A percentile compares a stretch with the other conserved stretches of the same genome.
Evolutionary conservation across 2,329 filamentous ascomycete species (phyloP).

Genomic region (Cladosporium phlei): DNA sequence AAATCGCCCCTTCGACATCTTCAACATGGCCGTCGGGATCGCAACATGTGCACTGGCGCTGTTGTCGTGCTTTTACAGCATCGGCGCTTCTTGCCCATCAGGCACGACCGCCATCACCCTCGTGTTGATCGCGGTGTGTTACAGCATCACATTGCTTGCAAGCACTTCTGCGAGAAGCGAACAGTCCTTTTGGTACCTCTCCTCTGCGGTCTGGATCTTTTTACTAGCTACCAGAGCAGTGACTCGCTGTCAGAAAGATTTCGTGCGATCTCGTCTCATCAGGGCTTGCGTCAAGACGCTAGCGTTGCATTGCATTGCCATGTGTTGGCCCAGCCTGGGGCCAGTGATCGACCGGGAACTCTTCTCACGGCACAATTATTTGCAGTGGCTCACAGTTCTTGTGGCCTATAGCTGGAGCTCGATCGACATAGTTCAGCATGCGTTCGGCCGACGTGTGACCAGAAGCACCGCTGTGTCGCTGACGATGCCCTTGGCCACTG

Average conservation of each 20-base stretch:
- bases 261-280: neutral
- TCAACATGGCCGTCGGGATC: neutral
- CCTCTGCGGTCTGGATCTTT: neutral
- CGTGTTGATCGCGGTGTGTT: neutral
- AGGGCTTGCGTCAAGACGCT: neutral
- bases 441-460: neutral
- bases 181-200: neutral
- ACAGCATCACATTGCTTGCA: neutral
- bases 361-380: neutral
- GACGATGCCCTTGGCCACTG: neutral
- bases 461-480: neutral
- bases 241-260: neutral
- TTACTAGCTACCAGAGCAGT: neutral
- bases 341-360: neutral
- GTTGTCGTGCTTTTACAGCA: neutral
- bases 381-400: neutral
- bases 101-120: neutral
- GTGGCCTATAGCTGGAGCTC: neutral
- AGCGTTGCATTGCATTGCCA: neutral
- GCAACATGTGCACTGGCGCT: neutral
- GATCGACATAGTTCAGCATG: neutral
- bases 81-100: neutral
- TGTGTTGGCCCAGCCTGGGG: neutral
- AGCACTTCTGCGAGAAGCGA: neutral
- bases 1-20: neutral